Evolutionary conservation across 2,329 filamentous ascomycete species (phyloP), one percentile per base, ranked within the genome.

Genomic region (Magnaporthales sp.): DNA sequence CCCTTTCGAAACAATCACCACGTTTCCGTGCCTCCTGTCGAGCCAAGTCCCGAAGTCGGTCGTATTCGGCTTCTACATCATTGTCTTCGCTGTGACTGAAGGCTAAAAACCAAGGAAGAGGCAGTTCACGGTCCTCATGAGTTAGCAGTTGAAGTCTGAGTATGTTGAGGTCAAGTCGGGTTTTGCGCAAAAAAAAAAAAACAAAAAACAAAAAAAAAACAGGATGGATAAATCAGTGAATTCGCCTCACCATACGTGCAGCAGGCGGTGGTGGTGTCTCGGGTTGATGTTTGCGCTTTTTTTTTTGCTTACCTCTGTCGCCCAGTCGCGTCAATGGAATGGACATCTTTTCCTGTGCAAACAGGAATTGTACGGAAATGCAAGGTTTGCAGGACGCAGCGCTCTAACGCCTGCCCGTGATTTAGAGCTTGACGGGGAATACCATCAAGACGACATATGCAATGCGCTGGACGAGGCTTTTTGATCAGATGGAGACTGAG

Each of bases 41-140:
- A 22, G 94, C 95, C 22, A 93, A 84, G 71, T 90, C 89, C 73
- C 95, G 92, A 61, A 98, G 85, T 66, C 92, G 91, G 76, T 98
- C 93, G 78, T 98, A 98, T 80, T 98, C 93, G 71, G 84, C 87
- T 81, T 98, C 93, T 66, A 87, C 83, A 68, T 89, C 84, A 71
- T 81, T 80, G 74, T 86, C 86, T 71, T 88, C 83, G 68, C 83
- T 84, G 76, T 92, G 89, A 78, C 89, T 91, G 81, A 94, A 92
- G 77, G 90, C 91, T 93, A 75, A 22, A 61, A 27, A 63, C 32
- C 11, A 31, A 70, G 65, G 66, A 62, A 26, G 22, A 38, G 13
- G 27, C 3, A 46, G 4, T 19, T 46, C 38, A 46, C 38, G 38
- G 38, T 46, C 38, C 38, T n/a, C 38, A n/a, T 19, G 2, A 8